A percentile compares a stretch with the other conserved stretches of the same genome.
Evolutionary conservation across 805 yeast species (phyloP).

Genomic region (Ogataea nitratoaversa): DNA sequence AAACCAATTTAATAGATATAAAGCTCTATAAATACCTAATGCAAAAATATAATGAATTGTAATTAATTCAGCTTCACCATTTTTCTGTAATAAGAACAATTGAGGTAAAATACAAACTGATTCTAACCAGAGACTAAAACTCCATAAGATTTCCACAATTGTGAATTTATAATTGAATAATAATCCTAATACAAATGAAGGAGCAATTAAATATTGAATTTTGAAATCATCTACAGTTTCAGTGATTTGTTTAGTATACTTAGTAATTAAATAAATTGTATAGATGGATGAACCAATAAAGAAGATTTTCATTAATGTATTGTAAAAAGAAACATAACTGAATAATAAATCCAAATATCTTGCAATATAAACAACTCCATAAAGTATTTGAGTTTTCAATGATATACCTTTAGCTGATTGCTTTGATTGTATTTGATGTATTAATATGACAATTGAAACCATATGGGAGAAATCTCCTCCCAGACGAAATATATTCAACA

Average conservation of each 20-base stretch:
- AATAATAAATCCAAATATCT: constrained; percentile 65
- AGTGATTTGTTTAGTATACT: constrained; percentile 56
- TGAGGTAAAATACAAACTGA: constrained; percentile 91
- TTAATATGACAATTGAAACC: constrained; percentile 69
- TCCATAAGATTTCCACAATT: constrained; percentile 68
- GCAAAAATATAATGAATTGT: constrained; percentile 94
- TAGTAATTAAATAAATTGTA: constrained; percentile 66
- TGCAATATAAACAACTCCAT: constrained; percentile 65
- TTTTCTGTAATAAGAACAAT: constrained; percentile 79
- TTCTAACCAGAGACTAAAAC: constrained; percentile 90
- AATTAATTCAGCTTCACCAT: constrained; percentile 82
- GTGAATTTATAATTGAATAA: constrained; percentile 66
- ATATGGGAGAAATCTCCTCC: constrained; percentile 75
- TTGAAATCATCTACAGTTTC: constrained; percentile 70
- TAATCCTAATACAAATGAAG: constrained; percentile 51
- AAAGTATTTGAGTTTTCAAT: constrained; percentile 79
- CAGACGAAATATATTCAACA: constrained; percentile 41
- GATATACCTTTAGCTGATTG: constrained; percentile 80
- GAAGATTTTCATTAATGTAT: constrained; percentile 73
- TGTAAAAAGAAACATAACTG: constrained; percentile 65
- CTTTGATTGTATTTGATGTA: constrained; percentile 62
- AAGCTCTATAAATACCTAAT: constrained; percentile 81
- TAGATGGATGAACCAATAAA: constrained; percentile 74
- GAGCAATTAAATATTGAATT: constrained; percentile 63
- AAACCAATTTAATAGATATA: constrained; percentile 93